These are phyloP conservation scores for Pseudogymnoascus sp. DNA, from an alignment of 2,329 filamentous ascomycete genomes.

Conservation along the genomic window DNA sequence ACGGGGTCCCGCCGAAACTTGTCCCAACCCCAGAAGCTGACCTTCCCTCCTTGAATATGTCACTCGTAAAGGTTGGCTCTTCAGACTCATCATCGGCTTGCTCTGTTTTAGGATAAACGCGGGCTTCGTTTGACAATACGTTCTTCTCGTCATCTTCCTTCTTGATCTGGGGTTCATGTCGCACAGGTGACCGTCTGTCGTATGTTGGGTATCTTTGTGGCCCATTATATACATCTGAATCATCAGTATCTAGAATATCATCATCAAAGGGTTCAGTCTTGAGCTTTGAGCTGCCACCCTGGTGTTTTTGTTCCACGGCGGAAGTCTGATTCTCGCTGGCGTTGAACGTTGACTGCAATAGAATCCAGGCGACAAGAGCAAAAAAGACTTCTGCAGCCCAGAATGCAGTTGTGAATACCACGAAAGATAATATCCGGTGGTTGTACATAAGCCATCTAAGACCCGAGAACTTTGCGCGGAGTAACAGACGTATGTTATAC, in stretches of 20 bases:
- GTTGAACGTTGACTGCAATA: conserved; percentile 26
- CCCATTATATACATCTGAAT: conserved; percentile 33
- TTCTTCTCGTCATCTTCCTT: conserved; percentile 22
- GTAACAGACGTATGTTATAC: conserved; percentile 59
- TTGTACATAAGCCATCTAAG: conserved; percentile 82
- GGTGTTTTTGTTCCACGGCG: conserved; percentile 19
- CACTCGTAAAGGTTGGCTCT: conserved; percentile 28
- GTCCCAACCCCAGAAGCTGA: conserved; percentile 47
- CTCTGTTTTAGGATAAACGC: conserved; percentile 25
- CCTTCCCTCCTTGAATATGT: conserved; percentile 22
- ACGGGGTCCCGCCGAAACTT: conserved; percentile 31
- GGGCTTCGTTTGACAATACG: conserved; percentile 18
- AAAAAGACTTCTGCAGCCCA: conserved; percentile 69
- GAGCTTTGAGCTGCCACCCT: conserved; percentile 10
- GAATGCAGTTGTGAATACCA: conserved; percentile 62
- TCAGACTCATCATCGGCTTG: conserved; percentile 43
- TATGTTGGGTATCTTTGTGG: conserved; percentile 38
- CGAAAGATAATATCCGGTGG: conserved; percentile 61
- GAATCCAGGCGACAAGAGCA: conserved; percentile 56
- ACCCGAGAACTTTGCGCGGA: conserved; percentile 69
- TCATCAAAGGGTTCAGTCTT: conserved; percentile 22
- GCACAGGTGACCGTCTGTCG: conserved; percentile 34
- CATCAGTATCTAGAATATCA: conserved; percentile 19
- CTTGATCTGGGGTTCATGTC: conserved; percentile 29
- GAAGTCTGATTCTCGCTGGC: conserved; percentile 16